Evolutionary conservation across 768 basidiomycete genomes (phyloP).

Genomic region (Collybiopsis luxurians): DNA sequence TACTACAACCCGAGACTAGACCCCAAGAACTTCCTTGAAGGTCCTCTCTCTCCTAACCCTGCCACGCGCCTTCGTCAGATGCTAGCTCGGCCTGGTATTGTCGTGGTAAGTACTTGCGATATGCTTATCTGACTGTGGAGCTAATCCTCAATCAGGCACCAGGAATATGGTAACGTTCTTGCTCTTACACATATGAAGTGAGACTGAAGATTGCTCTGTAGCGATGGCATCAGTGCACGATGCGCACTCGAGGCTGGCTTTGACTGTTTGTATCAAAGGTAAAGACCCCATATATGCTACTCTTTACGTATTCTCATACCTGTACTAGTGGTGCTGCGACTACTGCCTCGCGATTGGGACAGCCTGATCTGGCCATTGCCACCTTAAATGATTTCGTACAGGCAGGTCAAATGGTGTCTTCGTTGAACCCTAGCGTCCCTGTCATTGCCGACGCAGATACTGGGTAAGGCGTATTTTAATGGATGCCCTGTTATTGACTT

Average conservation of each 20-base stretch:
- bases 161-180: slow-evolving; percentile 49
- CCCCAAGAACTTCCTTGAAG: slow-evolving; percentile 65
- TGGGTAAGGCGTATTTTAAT: slow-evolving; percentile 38
- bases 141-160: slow-evolving; percentile 37
- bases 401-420: slow-evolving; percentile 70
- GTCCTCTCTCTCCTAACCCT: slow-evolving; percentile 65
- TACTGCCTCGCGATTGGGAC: slow-evolving; percentile 74
- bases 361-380: slow-evolving; percentile 78
- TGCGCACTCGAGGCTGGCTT: slow-evolving; percentile 82
- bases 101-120: slow-evolving; percentile 47
- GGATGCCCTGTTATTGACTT: neutral
- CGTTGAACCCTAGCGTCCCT: slow-evolving; percentile 59
- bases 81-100: slow-evolving; percentile 70
- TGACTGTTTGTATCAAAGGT: slow-evolving; percentile 76
- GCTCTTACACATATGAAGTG: no score
- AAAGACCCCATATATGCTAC: neutral
- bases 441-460: slow-evolving; percentile 83
- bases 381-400: slow-evolving; percentile 77
- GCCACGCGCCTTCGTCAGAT: slow-evolving; percentile 71
- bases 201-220: no score
- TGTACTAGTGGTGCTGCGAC: slow-evolving; percentile 65
- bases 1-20: slow-evolving; percentile 72
- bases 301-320: neutral
- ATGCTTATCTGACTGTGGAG: slow-evolving; percentile 36
- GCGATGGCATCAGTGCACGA: slow-evolving; percentile 73